Conservation (phyloP, 805 yeast genomes). For the Candida ficus region DNA sequence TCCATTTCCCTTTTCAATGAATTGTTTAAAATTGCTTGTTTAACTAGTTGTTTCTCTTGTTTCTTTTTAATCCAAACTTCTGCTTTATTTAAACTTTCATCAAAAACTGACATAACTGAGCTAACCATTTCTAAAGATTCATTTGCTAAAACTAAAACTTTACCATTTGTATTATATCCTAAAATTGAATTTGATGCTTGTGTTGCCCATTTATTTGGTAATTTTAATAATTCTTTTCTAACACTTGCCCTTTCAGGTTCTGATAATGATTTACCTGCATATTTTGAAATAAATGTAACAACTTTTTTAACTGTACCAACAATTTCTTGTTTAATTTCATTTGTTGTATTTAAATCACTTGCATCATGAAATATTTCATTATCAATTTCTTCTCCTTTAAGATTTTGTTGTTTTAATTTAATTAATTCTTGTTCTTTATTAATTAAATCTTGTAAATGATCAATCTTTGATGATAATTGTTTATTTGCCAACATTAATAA, state of each 20-base stretch:
- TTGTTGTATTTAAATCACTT: constrained; percentile 18
- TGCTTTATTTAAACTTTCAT: constrained; percentile 77
- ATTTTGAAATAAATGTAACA: constrained; percentile 78
- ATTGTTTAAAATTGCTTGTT: constrained; percentile 25
- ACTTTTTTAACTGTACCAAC: constrained; percentile 86
- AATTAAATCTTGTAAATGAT: constrained; percentile 52
- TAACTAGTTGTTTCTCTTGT: constrained; percentile 32
- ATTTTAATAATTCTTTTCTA: constrained; percentile 65
- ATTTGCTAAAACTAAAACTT: constrained; percentile 75
- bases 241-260: constrained; percentile 79
- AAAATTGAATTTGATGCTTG: constrained; percentile 16
- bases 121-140: constrained; percentile 84
- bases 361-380: constrained; percentile 32
- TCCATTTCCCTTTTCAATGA: constrained; percentile 12
- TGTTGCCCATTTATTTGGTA: constrained; percentile 72
- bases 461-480: constrained; percentile 64
- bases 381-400: constrained; percentile 9
- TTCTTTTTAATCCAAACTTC: constrained; percentile 70
- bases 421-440: constrained; percentile 37
- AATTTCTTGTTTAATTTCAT: constrained; percentile 68
- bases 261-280: constrained; percentile 70
- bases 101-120: constrained; percentile 77
- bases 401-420: neutral
- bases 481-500: constrained; percentile 76
- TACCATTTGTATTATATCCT: constrained; percentile 48